Evolutionary conservation across 2,329 filamentous ascomycete species (phyloP), one percentile per base, ranked within the genome.

Genomic region (Xylariales sp.): DNA sequence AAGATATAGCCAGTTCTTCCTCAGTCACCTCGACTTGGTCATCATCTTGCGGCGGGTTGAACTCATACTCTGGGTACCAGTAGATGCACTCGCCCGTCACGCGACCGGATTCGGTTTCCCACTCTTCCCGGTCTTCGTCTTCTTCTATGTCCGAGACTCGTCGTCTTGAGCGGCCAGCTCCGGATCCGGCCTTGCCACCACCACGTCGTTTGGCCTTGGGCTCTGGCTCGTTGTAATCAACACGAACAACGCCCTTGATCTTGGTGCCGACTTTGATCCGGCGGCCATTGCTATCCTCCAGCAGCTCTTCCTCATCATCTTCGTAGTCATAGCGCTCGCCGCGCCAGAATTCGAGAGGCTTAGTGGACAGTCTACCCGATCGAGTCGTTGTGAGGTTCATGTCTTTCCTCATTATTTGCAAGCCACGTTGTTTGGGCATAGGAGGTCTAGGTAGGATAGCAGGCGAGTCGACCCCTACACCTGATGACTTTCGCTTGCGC

Each of bases 311-410:
- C 19, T 66, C 78, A 17, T 79, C 75, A 14, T 75, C 69, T 36
- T 83, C 80, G 53, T 81, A 87, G 16, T 88, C 76, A 32, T 85
- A 78, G 38, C 77, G 78, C 57, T 97, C 91, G 48, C 89, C 89
- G 51, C 81, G 81, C 91, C 91, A 97, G 57, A 76, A 95, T 18
- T 87, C 80, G 23, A 96, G 64, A 1, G 90, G 93, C 43, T 79
- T 78, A 44, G 88, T 82, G 8, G 86, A 88, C 37, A 80, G 78
- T 40, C 93, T 79, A 3, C 88, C 90, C 11, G 84, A 91, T 38
- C 88, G 81, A 35, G 83, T 86, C 30, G 71, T 75, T 20, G 70
- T 69, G 44, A 76, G 67, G 18, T 63, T 67, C 37, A 80, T 71
- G 42, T 69, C 65, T 21, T 66, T 66, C 29, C 72, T 69, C 37